A percentile compares a stretch with the other conserved stretches of the same genome.
Evolutionary conservation across 768 basidiomycete genomes (phyloP).

Genomic region (Termitomyces sp.): DNA sequence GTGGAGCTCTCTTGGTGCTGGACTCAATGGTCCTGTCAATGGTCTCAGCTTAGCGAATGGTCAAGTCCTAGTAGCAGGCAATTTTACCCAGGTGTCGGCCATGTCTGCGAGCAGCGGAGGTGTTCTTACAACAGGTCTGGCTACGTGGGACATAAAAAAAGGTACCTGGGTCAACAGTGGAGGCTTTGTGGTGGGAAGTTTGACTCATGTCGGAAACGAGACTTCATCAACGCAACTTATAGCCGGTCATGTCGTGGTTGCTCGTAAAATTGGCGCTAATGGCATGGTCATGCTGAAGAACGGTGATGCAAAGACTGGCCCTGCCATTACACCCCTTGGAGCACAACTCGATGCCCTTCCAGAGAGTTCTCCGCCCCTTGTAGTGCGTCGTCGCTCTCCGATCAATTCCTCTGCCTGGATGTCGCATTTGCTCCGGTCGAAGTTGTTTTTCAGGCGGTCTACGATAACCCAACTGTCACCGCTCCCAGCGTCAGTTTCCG

Average conservation of each 20-base stretch:
- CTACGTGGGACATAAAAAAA: slow-evolving; percentile 60
- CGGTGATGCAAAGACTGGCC: slow-evolving; percentile 42
- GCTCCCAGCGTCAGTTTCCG: slow-evolving; percentile 50
- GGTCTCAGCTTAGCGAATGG: slow-evolving; percentile 44
- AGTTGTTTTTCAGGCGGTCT: slow-evolving; percentile 50
- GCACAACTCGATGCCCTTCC: slow-evolving; percentile 43
- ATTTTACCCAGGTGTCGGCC: slow-evolving; percentile 52
- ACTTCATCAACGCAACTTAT: slow-evolving; percentile 58
- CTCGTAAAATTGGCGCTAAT: slow-evolving; percentile 62
- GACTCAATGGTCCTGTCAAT: slow-evolving; percentile 72
- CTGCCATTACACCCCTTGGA: slow-evolving; percentile 55
- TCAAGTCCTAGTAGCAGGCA: slow-evolving; percentile 65
- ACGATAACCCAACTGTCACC: slow-evolving; percentile 33
- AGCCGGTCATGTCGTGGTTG: slow-evolving; percentile 58
- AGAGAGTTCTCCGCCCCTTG: slow-evolving; percentile 20
- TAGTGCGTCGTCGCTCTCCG: slow-evolving; percentile 33
- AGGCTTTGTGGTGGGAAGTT: slow-evolving; percentile 66
- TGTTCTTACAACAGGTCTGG: slow-evolving; percentile 54
- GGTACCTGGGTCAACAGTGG: slow-evolving; percentile 68
- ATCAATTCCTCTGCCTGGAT: slow-evolving; percentile 39
- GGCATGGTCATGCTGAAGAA: slow-evolving; percentile 80
- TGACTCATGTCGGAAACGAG: slow-evolving; percentile 65
- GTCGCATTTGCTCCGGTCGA: slow-evolving; percentile 36
- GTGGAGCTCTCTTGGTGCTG: slow-evolving; percentile 69
- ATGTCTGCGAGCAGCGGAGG: slow-evolving; percentile 27